Base-by-base conservation (phyloP, 1,139 yeast genomes). In the Suhomyces coccinellae region DNA sequence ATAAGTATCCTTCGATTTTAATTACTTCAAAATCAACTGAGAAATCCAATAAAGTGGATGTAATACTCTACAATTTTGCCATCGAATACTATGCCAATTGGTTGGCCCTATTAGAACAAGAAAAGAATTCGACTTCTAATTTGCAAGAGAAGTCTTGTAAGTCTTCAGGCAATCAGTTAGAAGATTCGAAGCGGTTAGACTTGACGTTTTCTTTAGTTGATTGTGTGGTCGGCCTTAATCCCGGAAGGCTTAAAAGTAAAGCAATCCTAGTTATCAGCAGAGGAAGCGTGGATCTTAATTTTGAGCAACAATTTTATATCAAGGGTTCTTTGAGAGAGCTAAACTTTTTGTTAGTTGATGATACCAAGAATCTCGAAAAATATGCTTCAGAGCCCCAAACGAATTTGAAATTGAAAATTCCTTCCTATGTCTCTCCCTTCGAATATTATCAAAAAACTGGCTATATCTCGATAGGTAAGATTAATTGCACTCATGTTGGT, bases 61-160 rank as follows among this genome's bases (percentile, higher is more conserved):
- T 80, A 2, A 65, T 70, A 20, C 50, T 80, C n/a, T 65, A 76
- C 38, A 77, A 79, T 44, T 47, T 77, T 12, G 49, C 67, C 14
- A 16, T 83, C 3, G 80, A 79, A 34, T 82, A 82, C 50, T 76
- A 79, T 54, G 78, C 88, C 0, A 59, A 64, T 24, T 84, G 89
- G 90, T 54, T 83, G 35, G 52, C 40, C 3, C 27, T 46, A n/a
- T 37, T 50, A 8, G 41, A 42, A 3, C 29, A 15, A 13, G 30
- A 28, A 27, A 13, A 16, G 22, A n/a, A 11, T 20, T 20, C 9
- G 5, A 20, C 16, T 3, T 1, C 11, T 9, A 12, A 13, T 4
- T 9, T 5, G 3, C 27, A 33, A 33, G 27, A 20, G 6, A 12
- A 4, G 13, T 4, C 33, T 30, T 13, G 10, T 2, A 11, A 30